Conservation (phyloP, 2,329 filamentous ascomycete species). For the Alternaria metachromatica region DNA sequence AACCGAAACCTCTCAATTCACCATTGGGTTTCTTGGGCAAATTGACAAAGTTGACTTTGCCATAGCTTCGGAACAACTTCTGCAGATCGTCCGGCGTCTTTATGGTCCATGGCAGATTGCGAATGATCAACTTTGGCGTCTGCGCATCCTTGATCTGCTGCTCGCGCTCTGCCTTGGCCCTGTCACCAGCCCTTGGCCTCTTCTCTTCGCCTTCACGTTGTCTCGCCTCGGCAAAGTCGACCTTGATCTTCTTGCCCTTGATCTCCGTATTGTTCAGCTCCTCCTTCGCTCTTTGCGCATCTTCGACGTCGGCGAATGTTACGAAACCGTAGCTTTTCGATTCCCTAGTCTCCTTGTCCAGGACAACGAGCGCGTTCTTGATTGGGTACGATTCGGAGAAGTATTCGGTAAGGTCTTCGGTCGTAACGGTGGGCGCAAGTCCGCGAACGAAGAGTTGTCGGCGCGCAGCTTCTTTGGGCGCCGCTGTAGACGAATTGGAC, state of each 20-base stretch:
- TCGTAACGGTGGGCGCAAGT: conserved; percentile 78
- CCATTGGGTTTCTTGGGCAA: conserved; percentile 77
- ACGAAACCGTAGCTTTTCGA: conserved; percentile 97
- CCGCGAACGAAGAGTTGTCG: conserved; percentile 82
- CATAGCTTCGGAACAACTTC: conserved; percentile 82
- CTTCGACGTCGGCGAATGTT: conserved; percentile 91
- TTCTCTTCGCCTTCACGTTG: conserved; percentile 64
- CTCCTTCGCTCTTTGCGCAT: conserved; percentile 80
- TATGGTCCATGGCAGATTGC: conserved; percentile 95
- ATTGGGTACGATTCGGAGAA: conserved; percentile 95
- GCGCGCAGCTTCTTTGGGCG: conserved; percentile 51
- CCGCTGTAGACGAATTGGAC: conserved; percentile 18
- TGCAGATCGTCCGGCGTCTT: conserved; percentile 83
- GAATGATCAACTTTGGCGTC: conserved; percentile 84
- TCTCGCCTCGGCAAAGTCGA: conserved; percentile 88
- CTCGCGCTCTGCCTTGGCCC: conserved; percentile 70
- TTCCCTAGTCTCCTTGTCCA: conserved; percentile 82
- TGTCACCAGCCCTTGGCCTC: conserved; percentile 52
- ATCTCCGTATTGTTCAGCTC: conserved; percentile 81
- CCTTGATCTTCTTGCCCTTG: conserved; percentile 79
- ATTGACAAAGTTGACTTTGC: conserved; percentile 87
- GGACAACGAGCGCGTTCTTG: conserved; percentile 93
- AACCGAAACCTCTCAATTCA: conserved; percentile 84
- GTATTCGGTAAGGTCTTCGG: conserved; percentile 80
- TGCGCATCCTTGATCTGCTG: conserved; percentile 68